phyloP scores from a whole-genome alignment of 2,329 filamentous ascomycete genomes.

The Colletotrichum noveboracense region DNA sequence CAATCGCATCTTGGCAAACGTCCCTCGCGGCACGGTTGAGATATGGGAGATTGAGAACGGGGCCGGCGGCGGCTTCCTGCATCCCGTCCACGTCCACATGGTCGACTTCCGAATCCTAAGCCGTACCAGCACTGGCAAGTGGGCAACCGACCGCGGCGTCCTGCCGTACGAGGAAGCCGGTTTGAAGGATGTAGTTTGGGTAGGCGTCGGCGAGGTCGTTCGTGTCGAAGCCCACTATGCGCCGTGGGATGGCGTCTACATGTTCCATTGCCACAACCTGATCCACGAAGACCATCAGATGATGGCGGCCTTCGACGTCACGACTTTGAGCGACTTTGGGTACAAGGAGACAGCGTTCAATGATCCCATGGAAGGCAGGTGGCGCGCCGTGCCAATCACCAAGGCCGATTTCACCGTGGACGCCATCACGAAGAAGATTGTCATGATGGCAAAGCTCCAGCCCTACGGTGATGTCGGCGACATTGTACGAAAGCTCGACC shows the following conservation, averaged over 20 bases:
- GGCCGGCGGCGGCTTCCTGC: slow-evolving; percentile 49
- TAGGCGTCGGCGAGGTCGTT: slow-evolving; percentile 55
- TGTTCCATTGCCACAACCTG: slow-evolving; percentile 55
- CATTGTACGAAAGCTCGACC: background rate
- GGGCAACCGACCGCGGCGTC: slow-evolving; percentile 43
- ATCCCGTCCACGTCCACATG: slow-evolving; percentile 63
- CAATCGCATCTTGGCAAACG: slow-evolving; percentile 53
- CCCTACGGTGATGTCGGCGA: slow-evolving; percentile 6
- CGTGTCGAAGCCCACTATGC: slow-evolving; percentile 55
- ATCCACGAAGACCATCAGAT: slow-evolving; percentile 52
- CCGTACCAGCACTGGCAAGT: slow-evolving; percentile 36
- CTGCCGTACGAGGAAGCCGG: slow-evolving; percentile 58
- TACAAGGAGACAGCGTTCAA: slow-evolving; percentile 42
- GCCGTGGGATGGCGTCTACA: slow-evolving; percentile 58
- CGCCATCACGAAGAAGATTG: slow-evolving; percentile 3
- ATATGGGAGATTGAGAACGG: slow-evolving; percentile 56
- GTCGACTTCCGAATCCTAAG: slow-evolving; percentile 61
- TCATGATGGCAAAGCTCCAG: slow-evolving; percentile 12
- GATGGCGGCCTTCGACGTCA: slow-evolving; percentile 53
- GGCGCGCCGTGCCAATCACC: slow-evolving; percentile 26
- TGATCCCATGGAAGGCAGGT: slow-evolving; percentile 42
- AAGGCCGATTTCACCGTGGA: background rate
- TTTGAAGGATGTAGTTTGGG: slow-evolving; percentile 63
- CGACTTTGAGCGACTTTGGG: slow-evolving; percentile 38
- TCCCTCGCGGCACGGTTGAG: slow-evolving; percentile 50